Evolutionary conservation across 805 yeast genomes (phyloP).

Genomic region (Spencermartinsiella europaea): DNA sequence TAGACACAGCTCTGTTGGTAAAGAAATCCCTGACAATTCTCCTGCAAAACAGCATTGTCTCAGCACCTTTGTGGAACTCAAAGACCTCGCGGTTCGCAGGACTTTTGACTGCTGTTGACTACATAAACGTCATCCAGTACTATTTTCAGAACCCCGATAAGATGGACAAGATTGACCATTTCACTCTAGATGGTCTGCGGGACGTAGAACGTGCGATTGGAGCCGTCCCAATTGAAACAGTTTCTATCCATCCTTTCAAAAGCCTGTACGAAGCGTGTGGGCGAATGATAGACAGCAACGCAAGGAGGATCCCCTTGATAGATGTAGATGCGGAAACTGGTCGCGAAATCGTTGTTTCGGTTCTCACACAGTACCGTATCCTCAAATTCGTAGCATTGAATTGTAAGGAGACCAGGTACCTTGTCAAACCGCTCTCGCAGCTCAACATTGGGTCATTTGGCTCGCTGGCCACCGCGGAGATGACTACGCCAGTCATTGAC

Average conservation of each 20-base stretch:
- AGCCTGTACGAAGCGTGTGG: slow-evolving; percentile 89
- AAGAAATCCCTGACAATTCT: slow-evolving; percentile 86
- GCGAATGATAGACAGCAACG: slow-evolving; percentile 80
- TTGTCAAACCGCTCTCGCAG: slow-evolving; percentile 68
- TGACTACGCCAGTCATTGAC: slow-evolving; percentile 90
- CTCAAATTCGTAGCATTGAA: slow-evolving; percentile 92
- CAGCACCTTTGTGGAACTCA: slow-evolving; percentile 96
- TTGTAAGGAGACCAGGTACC: slow-evolving; percentile 87
- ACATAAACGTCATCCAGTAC: slow-evolving; percentile 90
- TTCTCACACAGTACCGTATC: slow-evolving; percentile 92
- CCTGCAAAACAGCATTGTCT: slow-evolving; percentile 87
- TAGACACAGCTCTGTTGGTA: slow-evolving; percentile 85
- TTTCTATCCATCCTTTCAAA: slow-evolving; percentile 84
- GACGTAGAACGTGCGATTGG: slow-evolving; percentile 86
- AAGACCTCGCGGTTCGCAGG: slow-evolving; percentile 90
- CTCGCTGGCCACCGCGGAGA: slow-evolving; percentile 67
- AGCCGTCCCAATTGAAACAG: slow-evolving; percentile 78
- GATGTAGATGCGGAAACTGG: slow-evolving; percentile 91
- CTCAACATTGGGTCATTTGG: slow-evolving; percentile 51
- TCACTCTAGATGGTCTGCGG: slow-evolving; percentile 77
- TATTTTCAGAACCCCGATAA: slow-evolving; percentile 82
- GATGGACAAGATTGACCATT: slow-evolving; percentile 78
- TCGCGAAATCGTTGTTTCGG: slow-evolving; percentile 91
- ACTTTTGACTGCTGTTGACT: slow-evolving; percentile 83
- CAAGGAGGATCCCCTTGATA: slow-evolving; percentile 89